A percentile compares a stretch with the other conserved stretches of the same genome.
These are phyloP conservation scores for Candolleomyces efflorescens DNA, from an alignment of 768 basidiomycete species.

Conservation along the genomic window DNA sequence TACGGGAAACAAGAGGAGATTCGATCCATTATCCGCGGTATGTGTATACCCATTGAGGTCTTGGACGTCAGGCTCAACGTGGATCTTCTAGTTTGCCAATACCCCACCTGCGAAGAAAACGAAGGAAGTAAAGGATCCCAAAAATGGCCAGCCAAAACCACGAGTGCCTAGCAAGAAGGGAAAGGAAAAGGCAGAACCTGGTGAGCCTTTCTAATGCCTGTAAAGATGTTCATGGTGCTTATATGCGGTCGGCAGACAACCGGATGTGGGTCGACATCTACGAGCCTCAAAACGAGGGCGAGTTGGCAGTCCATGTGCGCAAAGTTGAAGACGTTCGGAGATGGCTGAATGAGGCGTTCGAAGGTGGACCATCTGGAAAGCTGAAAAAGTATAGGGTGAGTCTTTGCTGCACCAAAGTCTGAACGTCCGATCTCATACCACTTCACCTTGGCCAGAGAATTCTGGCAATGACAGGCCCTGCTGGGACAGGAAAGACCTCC, in stretches of 20 bases:
- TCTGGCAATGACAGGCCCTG: conserved; percentile 80
- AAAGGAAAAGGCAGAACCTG: neutral
- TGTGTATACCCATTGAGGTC: conserved; percentile 4
- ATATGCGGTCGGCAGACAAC: neutral
- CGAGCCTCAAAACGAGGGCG: conserved; percentile 57
- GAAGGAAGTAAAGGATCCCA: conserved; percentile 14
- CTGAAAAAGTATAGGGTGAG: conserved; percentile 72
- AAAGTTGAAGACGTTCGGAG: conserved; percentile 76
- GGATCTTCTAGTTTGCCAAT: conserved; percentile 21
- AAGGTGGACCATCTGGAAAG: conserved; percentile 59
- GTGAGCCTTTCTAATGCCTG: neutral
- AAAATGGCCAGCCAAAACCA: conserved; percentile 5
- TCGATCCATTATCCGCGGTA: conserved; percentile 33
- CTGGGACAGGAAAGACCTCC: conserved; percentile 89
- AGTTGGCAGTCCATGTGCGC: conserved; percentile 73
- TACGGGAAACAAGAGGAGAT: conserved; percentile 13
- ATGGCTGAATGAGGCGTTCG: conserved; percentile 73
- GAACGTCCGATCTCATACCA: neutral
- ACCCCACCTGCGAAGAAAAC: conserved; percentile 15
- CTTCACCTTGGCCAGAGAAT: conserved; percentile 72
- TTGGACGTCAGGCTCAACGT: neutral
- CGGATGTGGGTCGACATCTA: conserved; percentile 60
- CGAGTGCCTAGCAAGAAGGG: neutral
- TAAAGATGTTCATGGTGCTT: neutral
- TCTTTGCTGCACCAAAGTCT: conserved; percentile 6